phyloP scores from a whole-genome alignment of 108 stramenopile species.

The Skeletonema tropicum region DNA sequence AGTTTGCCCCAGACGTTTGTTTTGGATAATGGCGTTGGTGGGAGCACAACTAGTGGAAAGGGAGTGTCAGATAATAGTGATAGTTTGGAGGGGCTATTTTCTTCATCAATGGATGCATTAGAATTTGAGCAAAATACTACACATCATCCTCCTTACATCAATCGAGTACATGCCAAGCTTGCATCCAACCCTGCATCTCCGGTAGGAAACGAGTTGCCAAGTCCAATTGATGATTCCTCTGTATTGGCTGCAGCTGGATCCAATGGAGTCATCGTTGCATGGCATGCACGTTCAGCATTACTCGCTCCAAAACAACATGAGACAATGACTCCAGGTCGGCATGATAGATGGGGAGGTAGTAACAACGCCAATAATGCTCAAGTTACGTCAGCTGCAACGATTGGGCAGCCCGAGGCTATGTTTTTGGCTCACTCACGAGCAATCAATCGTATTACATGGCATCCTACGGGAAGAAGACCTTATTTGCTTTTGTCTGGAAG shows the following conservation, averaged over 20 bases:
- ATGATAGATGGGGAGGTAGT: conserved; percentile 27
- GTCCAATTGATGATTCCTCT: conserved; percentile 43
- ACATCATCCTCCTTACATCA: conserved; percentile 46
- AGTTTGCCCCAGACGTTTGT: conserved; percentile 59
- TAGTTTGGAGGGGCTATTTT: background rate
- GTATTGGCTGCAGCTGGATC: conserved; percentile 83
- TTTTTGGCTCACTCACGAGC: conserved; percentile 77
- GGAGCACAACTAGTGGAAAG: conserved; percentile 9
- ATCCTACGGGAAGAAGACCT: conserved; percentile 64
- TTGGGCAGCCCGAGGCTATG: conserved; percentile 77
- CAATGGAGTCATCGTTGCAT: conserved; percentile 82
- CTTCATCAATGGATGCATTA: conserved; percentile 9
- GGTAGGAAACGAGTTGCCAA: background rate
- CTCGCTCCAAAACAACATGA: conserved; percentile 23
- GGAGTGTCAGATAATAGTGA: conserved; percentile 1
- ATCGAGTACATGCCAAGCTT: conserved; percentile 9
- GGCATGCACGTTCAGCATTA: conserved; percentile 54
- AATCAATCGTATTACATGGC: conserved; percentile 83
- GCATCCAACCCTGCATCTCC: background rate
- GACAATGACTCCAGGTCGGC: conserved; percentile 1
- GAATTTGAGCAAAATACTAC: conserved; percentile 27
- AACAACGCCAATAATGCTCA: background rate
- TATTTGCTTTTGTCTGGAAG: conserved; percentile 74
- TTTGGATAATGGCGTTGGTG: conserved; percentile 17
- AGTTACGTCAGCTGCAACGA: conserved; percentile 45